phyloP scores from a whole-genome alignment of 1,284 basidiomycete species.

The Cryptococcus neoformans region DNA sequence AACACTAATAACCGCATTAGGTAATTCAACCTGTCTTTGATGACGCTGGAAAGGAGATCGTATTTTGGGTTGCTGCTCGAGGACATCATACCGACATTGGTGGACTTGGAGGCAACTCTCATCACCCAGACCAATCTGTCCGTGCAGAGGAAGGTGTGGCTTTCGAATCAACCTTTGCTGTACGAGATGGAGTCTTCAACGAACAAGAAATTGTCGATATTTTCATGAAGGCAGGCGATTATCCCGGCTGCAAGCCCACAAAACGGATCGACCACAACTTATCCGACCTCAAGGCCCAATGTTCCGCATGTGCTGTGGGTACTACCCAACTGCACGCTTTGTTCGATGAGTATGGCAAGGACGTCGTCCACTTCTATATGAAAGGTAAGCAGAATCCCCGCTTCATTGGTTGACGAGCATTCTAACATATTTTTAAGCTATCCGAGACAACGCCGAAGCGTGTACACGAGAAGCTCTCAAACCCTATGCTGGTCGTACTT shows the following conservation, averaged over 20 bases:
- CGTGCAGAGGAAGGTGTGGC: slow-evolving; percentile 52
- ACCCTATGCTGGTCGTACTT: neutral
- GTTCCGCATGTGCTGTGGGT: slow-evolving; percentile 41
- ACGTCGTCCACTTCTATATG: slow-evolving; percentile 62
- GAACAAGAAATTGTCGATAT: slow-evolving; percentile 67
- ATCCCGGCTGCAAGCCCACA: slow-evolving; percentile 5
- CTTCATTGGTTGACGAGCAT: neutral
- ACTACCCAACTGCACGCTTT: slow-evolving; percentile 35
- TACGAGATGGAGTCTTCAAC: slow-evolving; percentile 40
- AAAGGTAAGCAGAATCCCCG: slow-evolving; percentile 58
- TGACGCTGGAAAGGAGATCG: slow-evolving; percentile 22
- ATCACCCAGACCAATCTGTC: slow-evolving; percentile 50
- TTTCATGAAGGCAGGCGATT: slow-evolving; percentile 60
- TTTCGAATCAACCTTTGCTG: slow-evolving; percentile 56
- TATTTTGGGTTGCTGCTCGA: slow-evolving; percentile 43
- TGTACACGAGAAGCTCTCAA: neutral
- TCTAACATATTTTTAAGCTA: slow-evolving; percentile 1
- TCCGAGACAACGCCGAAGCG: slow-evolving; percentile 14
- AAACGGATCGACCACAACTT: slow-evolving; percentile 10
- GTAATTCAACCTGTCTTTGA: slow-evolving; percentile 44
- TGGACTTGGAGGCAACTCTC: slow-evolving; percentile 28
- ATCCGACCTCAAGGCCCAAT: slow-evolving; percentile 23
- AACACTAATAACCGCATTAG: neutral
- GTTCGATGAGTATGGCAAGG: slow-evolving; percentile 53
- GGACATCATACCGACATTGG: slow-evolving; percentile 52